Conservation (phyloP, 345 rosid species). For the Brassica incana region DNA sequence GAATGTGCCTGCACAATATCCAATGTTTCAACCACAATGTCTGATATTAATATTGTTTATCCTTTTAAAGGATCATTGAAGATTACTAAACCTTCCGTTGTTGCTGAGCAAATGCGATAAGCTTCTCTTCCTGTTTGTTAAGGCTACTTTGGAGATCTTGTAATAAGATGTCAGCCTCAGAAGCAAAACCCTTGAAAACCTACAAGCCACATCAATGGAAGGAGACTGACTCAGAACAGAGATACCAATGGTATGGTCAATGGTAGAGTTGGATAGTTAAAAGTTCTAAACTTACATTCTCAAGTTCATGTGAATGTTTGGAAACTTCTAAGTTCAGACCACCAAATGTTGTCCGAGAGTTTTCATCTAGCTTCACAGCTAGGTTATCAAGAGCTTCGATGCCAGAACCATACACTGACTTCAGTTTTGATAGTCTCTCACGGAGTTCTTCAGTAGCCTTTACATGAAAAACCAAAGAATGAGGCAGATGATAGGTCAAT, state of each 20-base stretch:
- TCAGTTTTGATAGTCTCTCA: conserved; percentile 67
- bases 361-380: conserved; percentile 78
- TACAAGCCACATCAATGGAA: conserved; percentile 43
- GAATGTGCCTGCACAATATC: conserved; percentile 67
- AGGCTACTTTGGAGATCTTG: conserved; percentile 84
- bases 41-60: background rate
- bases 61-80: background rate
- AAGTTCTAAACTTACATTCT: conserved; percentile 57
- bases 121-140: conserved; percentile 73
- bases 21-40: background rate
- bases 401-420: conserved; percentile 68
- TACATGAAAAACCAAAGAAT: conserved; percentile 30
- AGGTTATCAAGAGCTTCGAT: conserved; percentile 75
- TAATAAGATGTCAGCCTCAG: conserved; percentile 79
- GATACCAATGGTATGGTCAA: background rate
- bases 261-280: background rate
- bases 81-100: conserved; percentile 66
- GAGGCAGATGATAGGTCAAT: conserved; percentile 5
- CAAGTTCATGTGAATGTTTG: conserved; percentile 76
- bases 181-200: conserved; percentile 88
- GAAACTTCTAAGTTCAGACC: conserved; percentile 81
- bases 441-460: conserved; percentile 90
- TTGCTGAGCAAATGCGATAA: conserved; percentile 70
- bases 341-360: conserved; percentile 72
- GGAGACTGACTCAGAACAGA: conserved; percentile 21